Evolutionary conservation across 179 eudicot genomes (phyloP).

Genomic region (Kewa caespitosa): DNA sequence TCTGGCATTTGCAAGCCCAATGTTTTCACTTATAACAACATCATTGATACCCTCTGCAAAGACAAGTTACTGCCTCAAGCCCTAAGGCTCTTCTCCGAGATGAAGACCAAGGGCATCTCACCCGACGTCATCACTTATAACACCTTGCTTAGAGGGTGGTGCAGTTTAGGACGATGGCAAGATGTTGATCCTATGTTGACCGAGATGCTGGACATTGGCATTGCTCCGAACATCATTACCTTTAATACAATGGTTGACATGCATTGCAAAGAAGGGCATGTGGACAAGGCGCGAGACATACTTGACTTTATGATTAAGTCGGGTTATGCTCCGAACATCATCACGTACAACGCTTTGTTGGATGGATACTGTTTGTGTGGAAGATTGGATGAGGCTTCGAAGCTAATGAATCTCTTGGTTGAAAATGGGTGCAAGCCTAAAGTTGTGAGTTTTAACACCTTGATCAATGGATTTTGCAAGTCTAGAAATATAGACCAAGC

Average conservation of each 20-base stretch:
- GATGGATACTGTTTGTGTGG: conserved; percentile 36
- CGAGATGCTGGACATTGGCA: conserved; percentile 26
- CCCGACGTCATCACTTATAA: conserved; percentile 26
- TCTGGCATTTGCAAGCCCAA: conserved; percentile 9
- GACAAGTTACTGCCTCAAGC: neutral
- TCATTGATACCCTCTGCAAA: conserved; percentile 15
- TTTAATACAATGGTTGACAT: conserved; percentile 29
- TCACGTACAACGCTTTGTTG: conserved; percentile 31
- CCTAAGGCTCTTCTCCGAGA: conserved; percentile 8
- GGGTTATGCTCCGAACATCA: conserved; percentile 28
- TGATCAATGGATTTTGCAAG: neutral
- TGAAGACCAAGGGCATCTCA: conserved; percentile 18
- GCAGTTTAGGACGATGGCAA: conserved; percentile 32
- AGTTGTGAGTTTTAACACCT: neutral
- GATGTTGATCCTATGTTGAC: conserved; percentile 22
- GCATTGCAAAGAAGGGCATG: conserved; percentile 34
- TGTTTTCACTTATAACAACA: conserved; percentile 24
- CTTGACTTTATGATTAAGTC: conserved; percentile 31
- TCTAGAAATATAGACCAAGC: neutral
- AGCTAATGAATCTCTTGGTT: neutral
- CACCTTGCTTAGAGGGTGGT: conserved; percentile 29
- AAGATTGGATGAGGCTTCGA: neutral
- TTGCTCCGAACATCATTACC: conserved; percentile 22
- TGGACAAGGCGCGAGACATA: conserved; percentile 23
- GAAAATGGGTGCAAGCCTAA: neutral